Evolutionary conservation across 306 rosid genomes (phyloP), one percentile per base, ranked within the genome.

Genomic region (Sphenostylis stenocarpa): DNA sequence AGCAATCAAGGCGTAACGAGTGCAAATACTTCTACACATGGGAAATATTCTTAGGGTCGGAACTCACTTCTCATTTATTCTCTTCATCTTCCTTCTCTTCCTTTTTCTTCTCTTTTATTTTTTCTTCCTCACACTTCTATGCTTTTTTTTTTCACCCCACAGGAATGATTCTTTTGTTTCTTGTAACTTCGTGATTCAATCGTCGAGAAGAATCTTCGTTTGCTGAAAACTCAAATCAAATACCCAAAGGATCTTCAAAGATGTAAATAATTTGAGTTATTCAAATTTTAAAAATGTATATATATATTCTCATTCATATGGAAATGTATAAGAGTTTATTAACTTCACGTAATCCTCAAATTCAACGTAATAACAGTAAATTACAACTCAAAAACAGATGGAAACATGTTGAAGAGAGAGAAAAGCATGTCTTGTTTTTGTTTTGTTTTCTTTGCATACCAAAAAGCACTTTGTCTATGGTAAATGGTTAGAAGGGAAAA

Each of bases 1-100:
- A 75, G 69, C 84, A 85, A 81, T 85, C 79, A 78, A 85, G 85
- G 88, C 88, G 78, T 78, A 77, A 81, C 81, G 69, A 70, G 77
- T 85, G 88, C 81, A 78, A 55, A 47, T 78, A 63, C 79, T 68
- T 73, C 20, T 44, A 78, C 83, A 85, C 88, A 78, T 73, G 81
- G 43, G 28, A 65, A 38, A 65, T 82, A 70, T 81, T 80, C 77
- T 75, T 49, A 70, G 28, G 39, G 48, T 19, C 14, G 23, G 2
- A 13, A n/a, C 21, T 58, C 16, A 33, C 67, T 72, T 72, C 64
- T 78, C 88, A 81, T 78, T 81, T 85, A 69, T 85, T 78, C 84
- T 73, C 44, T 49, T 36, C 49, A 12, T 73, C 10, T 49, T 71
- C 1, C 21, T 13, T 12, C 6, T 41, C 29, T 36, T 53, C 67